These are phyloP conservation scores for Boletus reticuloceps DNA, from an alignment of 768 basidiomycete genomes.

Conservation along the genomic window DNA sequence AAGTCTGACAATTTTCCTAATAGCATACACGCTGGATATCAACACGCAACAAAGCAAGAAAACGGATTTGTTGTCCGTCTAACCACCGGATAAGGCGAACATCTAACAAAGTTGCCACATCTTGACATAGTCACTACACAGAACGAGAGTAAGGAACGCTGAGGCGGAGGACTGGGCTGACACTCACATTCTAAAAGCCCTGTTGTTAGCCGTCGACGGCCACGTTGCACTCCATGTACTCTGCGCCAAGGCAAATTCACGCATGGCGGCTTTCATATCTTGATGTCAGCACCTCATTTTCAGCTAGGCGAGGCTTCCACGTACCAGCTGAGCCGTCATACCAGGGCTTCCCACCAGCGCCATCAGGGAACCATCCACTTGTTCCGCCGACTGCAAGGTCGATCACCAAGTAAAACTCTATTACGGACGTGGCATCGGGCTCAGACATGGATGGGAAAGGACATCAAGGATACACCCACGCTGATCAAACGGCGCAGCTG, in stretches of 20 bases:
- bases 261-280: conserved; percentile 53
- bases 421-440: background rate
- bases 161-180: no score
- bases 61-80: background rate
- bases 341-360: conserved; percentile 62
- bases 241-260: conserved; percentile 60
- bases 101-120: conserved; percentile 32
- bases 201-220: conserved; percentile 58
- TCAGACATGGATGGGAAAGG: background rate
- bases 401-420: conserved; percentile 80
- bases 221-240: conserved; percentile 73
- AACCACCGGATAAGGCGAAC: background rate
- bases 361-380: conserved; percentile 48
- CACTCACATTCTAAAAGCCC: conserved; percentile 66
- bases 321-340: conserved; percentile 53
- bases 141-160: background rate
- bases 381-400: conserved; percentile 81
- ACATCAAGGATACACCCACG: conserved; percentile 11
- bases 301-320: conserved; percentile 18
- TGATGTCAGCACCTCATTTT: conserved; percentile 18
- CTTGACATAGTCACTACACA: conserved; percentile 31
- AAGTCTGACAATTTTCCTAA: background rate
- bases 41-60: background rate
- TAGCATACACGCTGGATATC: background rate
- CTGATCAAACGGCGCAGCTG: conserved; percentile 45